phyloP scores from a whole-genome alignment of 371 early-diverging fungal genomes.

The Funneliformis caledonium region DNA sequence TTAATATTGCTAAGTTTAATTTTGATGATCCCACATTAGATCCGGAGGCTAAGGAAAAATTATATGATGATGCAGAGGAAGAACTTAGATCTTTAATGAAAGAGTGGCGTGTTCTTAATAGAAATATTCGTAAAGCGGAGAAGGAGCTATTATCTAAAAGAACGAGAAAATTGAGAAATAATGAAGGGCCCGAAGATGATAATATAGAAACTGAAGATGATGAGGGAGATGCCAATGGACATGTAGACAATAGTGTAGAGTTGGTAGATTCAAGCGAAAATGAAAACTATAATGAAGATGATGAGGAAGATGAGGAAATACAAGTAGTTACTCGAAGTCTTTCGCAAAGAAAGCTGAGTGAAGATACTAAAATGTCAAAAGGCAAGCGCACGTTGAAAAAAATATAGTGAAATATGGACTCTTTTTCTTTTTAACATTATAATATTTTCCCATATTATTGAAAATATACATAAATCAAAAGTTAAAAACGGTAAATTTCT shows the following conservation, averaged over 20 bases:
- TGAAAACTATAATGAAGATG: background rate
- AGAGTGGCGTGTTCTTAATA: conserved; percentile 4
- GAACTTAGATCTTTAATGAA: background rate
- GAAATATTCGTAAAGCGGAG: conserved; percentile 12
- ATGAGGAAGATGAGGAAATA: conserved; percentile 11
- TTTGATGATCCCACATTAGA: conserved; percentile 15
- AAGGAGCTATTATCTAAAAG: conserved; percentile 24
- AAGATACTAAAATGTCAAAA: background rate
- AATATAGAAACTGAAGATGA: background rate
- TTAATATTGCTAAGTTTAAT: conserved; percentile 16
- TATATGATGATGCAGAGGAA: conserved; percentile 21
- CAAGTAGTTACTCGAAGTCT: conserved; percentile 3
- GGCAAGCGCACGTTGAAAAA: conserved; percentile 6
- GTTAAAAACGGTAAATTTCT: too few relatives aligned
- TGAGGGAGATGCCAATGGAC: background rate
- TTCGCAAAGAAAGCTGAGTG: background rate
- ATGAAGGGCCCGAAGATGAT: background rate
- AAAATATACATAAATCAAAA: too few relatives aligned
- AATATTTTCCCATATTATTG: too few relatives aligned
- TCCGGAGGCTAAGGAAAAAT: conserved; percentile 13
- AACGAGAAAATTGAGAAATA: background rate
- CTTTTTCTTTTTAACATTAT: background rate
- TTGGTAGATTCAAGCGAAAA: conserved; percentile 11
- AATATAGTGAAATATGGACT: background rate
- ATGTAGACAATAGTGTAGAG: background rate